Conservation (phyloP, 1,284 basidiomycete species). For the Uromyces viciae-fabae region DNA sequence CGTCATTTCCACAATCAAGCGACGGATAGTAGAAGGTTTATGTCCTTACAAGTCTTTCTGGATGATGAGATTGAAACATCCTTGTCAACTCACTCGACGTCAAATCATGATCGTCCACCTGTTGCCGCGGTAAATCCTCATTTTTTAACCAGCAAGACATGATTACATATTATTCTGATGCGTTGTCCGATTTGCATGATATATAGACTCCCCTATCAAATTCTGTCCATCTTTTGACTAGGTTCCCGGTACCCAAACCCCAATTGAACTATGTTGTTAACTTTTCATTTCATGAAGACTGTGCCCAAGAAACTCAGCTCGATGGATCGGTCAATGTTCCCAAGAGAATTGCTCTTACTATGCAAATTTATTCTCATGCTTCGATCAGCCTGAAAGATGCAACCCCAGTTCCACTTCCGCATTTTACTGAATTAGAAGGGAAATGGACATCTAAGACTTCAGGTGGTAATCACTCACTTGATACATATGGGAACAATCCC, state of each 20-base stretch:
- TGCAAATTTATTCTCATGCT: slow-evolving; percentile 18
- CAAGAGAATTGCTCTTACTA: slow-evolving; percentile 11
- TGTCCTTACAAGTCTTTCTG: slow-evolving; percentile 34
- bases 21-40: slow-evolving; percentile 17
- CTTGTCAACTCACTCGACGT: not conserved
- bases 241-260: not conserved
- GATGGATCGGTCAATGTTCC: not conserved
- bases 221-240: slow-evolving; percentile 18
- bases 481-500: slow-evolving; percentile 20
- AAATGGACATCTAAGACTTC: slow-evolving; percentile 31
- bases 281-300: slow-evolving; percentile 35
- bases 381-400: slow-evolving; percentile 15
- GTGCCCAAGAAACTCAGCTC: not conserved
- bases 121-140: slow-evolving; percentile 1
- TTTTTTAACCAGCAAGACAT: not conserved
- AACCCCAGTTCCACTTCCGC: slow-evolving; percentile 5
- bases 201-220: slow-evolving; percentile 37
- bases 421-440: slow-evolving; percentile 13
- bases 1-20: slow-evolving; percentile 29
- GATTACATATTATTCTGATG: not conserved
- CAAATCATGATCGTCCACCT: slow-evolving; percentile 17
- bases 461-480: slow-evolving; percentile 29
- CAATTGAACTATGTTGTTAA: slow-evolving; percentile 14
- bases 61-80: slow-evolving; percentile 14
- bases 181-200: not conserved